Evolutionary conservation across 1,139 yeast genomes (phyloP), one percentile per base, ranked within the genome.

Genomic region (Yamadazyma atmosphaerica): DNA sequence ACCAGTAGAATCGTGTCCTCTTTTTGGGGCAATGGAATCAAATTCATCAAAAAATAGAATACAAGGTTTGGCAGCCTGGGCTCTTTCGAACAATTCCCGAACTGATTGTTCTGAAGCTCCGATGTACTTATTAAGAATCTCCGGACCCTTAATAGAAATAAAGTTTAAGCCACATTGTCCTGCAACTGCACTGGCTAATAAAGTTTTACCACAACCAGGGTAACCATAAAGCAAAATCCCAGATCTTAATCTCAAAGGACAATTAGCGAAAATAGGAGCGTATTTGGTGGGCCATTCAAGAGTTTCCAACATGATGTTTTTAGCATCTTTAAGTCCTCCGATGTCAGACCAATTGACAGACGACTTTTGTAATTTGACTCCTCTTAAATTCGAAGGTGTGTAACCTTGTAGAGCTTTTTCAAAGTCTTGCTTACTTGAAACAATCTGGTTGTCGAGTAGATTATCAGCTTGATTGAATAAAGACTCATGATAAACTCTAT

Each of bases 1-100:
- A 44, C 98, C 98, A 0, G 98, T 90, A 2, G 96, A 86, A 56
- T 92, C 98, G 56, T 90, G 98, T 1, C 98, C 98, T 71, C 98
- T 82, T 60, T 90, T 90, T 1, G 98, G 98, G 0, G 98, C 98
- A 55, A 92, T 88, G 0, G 98, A 88, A 52, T 92, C 98, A 60
- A 92, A 89, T 58, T 92, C 98, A 61, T 92, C 98, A 61, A 92
- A 92, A 58, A 92, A 92, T 41, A 92, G 65, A 32, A 92, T 83
- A 56, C 98, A 92, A 1, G 98, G 98, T 54, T 86, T 87, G 2
- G 96, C 96, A 33, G 96, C 82, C 58, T 86, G 90, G 0, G 98
- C 99, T 30, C 96, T 74, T 51, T 89, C 97, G 60, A 92, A 92
- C 38, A 94, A 70, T 42, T 92, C 98, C 41, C 99, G 73, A 2